Percentiles rank a stretch among this genome's conserved stretches.
These are phyloP conservation scores for Bipolaris sorokiniana DNA, from an alignment of 2,329 filamentous ascomycete species.

Conservation along the genomic window DNA sequence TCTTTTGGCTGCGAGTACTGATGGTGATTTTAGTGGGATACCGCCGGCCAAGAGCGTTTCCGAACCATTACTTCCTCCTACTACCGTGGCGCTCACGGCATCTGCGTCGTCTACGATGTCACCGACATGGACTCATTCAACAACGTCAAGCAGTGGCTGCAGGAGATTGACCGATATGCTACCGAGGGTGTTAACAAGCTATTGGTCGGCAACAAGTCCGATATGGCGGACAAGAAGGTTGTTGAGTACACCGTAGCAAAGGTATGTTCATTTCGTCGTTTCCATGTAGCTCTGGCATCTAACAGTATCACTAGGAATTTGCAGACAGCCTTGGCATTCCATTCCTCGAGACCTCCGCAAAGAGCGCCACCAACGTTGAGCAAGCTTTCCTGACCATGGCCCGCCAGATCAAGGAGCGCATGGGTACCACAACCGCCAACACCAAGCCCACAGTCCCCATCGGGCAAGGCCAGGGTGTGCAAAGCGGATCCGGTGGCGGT, in stretches of 20 bases:
- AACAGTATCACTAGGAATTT: slow-evolving; percentile 73
- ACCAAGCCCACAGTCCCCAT: slow-evolving; percentile 98
- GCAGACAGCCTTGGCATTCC: slow-evolving; percentile 98
- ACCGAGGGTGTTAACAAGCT: slow-evolving; percentile 99
- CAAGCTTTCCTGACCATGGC: slow-evolving; percentile 99
- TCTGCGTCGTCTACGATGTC: slow-evolving; percentile 99
- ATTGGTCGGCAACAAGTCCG: slow-evolving; percentile 99
- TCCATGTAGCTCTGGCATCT: slow-evolving; percentile 11
- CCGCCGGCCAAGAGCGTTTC: slow-evolving; percentile 98
- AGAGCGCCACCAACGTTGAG: slow-evolving; percentile 99
- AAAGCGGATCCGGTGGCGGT: slow-evolving; percentile 80
- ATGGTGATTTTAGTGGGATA: slow-evolving; percentile 80
- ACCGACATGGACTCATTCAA: slow-evolving; percentile 99
- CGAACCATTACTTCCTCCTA: slow-evolving; percentile 99
- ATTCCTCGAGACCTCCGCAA: slow-evolving; percentile 99
- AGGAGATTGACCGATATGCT: slow-evolving; percentile 98
- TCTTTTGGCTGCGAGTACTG: slow-evolving; percentile 13
- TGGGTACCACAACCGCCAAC: slow-evolving; percentile 97
- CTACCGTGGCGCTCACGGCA: slow-evolving; percentile 98
- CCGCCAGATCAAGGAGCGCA: slow-evolving; percentile 99
- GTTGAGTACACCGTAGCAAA: slow-evolving; percentile 99
- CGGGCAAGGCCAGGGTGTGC: slow-evolving; percentile 90
- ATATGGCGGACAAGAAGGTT: slow-evolving; percentile 99
- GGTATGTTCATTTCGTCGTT: slow-evolving; percentile 62
- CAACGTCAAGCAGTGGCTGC: slow-evolving; percentile 99